Evolutionary conservation across 2,329 filamentous ascomycete genomes (phyloP), one percentile per base, ranked within the genome.

Genomic region (Sordariomycetes sp.): DNA sequence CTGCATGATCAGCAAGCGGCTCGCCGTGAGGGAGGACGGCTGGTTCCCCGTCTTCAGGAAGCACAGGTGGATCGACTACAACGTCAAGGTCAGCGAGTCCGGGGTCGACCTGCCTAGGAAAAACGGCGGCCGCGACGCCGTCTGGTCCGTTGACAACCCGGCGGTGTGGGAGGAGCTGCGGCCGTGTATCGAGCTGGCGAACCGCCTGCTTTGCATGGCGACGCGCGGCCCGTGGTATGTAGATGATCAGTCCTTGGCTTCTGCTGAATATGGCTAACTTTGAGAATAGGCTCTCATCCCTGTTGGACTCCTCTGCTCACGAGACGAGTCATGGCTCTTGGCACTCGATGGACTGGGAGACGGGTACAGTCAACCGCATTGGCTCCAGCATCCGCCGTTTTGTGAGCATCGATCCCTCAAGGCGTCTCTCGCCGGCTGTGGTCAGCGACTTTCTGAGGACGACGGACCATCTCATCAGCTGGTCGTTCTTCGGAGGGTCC

Each of bases 31-130:
- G 2, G 60, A 62, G 28, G 50, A 28, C 5, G 18, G n/a, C 2
- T 63, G 62, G 62, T 51, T 59, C 18, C 20, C 24, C 3, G 28
- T 60, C 5, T 62, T 61, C 53, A 37, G 40, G 28, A 59, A 54
- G 18, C 54, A 59, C n/a, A 54, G 59, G 2, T 63, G 62, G 61
- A 53, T 46, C 16, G 54, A 60, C 57, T 55, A 37, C 18, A 50
- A 50, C 20, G 6, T 25, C n/a, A 54, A 51, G 40, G 35, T 55
- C 2, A 14, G 28, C 11, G 57, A 55, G 20, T 35, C 51, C 24
- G 52, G 18, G 3, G 50, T 55, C 22, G 25, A 22, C 28, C 10
- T 16, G 18, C 35, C 28, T 24, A 50, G 1, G 43, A 40, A 12
- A 28, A 32, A 34, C n/a, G 54, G 37, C 34, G 20, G 20, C 7